phyloP scores from a whole-genome alignment of 2,329 filamentous ascomycete species.

The Sclerotinia subarctica region DNA sequence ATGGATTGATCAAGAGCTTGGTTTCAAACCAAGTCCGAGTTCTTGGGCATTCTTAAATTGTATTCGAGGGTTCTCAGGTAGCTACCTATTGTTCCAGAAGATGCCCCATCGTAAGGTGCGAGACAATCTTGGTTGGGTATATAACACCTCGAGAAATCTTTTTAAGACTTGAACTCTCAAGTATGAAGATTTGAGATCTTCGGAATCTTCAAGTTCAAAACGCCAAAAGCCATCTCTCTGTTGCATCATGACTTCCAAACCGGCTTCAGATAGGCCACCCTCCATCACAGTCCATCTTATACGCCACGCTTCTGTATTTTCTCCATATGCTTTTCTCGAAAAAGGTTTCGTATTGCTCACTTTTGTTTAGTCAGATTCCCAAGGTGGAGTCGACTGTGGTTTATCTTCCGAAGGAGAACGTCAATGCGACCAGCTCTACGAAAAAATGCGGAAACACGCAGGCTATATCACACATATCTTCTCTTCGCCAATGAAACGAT shows the following conservation, averaged over 20 bases:
- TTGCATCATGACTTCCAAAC: neutral
- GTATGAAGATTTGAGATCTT: neutral
- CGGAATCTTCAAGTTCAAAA: neutral
- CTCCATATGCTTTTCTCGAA: neutral
- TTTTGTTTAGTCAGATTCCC: neutral
- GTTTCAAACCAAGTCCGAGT: neutral
- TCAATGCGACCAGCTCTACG: constrained; percentile 1
- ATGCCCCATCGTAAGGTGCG: neutral
- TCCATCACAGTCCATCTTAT: neutral
- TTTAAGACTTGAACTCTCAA: neutral
- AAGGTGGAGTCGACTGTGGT: neutral
- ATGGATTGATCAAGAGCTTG: too few species aligned
- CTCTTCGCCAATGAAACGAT: constrained; percentile 10
- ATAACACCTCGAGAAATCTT: neutral
- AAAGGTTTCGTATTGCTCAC: neutral
- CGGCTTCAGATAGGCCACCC: neutral
- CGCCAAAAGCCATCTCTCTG: neutral
- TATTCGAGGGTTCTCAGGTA: neutral
- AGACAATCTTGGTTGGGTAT: neutral
- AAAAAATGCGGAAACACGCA: constrained; percentile 3
- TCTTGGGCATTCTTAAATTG: neutral
- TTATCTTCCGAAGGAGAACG: neutral
- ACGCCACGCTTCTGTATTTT: neutral
- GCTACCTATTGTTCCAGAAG: neutral
- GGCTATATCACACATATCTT: neutral